These are phyloP conservation scores for Xylaria longipes DNA, from an alignment of 495 filamentous ascomycete genomes.

Conservation along the genomic window DNA sequence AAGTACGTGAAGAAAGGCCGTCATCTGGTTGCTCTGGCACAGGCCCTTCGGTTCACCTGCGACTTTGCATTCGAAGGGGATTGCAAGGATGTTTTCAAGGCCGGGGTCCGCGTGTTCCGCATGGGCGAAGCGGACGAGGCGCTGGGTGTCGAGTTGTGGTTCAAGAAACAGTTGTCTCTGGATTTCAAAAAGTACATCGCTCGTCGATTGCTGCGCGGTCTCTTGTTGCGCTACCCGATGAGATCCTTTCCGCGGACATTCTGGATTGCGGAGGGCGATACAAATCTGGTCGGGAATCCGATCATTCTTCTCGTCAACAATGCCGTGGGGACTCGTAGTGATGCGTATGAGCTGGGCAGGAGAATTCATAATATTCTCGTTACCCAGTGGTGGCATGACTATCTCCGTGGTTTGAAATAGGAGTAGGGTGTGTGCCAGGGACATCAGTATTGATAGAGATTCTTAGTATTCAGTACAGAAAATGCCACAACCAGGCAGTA, in stretches of 20 bases:
- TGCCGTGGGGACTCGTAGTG: too few relatives aligned
- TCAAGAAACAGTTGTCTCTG: not conserved
- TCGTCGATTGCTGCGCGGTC: not conserved
- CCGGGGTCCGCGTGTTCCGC: not conserved
- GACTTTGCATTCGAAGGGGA: not conserved
- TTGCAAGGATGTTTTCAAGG: not conserved
- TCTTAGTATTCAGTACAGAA: not conserved
- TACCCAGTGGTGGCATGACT: not conserved
- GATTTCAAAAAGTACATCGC: not conserved
- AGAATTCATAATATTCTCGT: not conserved
- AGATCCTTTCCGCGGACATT: not conserved
- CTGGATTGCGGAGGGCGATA: not conserved
- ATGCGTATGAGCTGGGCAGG: not conserved
- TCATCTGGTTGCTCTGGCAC: not conserved
- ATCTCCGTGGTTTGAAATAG: not conserved
- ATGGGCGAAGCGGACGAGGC: not conserved
- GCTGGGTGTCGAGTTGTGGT: not conserved
- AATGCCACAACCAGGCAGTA: not conserved
- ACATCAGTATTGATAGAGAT: not conserved
- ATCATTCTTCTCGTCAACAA: not conserved
- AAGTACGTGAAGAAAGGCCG: not conserved
- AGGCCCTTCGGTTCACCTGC: not conserved
- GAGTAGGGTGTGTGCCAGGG: not conserved
- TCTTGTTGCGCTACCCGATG: not conserved
- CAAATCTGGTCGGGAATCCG: not conserved